A percentile compares a stretch with the other conserved stretches of the same genome.
Evolutionary conservation across 108 stramenopile genomes (phyloP).

Genomic region (Skeletonema menzelii): DNA sequence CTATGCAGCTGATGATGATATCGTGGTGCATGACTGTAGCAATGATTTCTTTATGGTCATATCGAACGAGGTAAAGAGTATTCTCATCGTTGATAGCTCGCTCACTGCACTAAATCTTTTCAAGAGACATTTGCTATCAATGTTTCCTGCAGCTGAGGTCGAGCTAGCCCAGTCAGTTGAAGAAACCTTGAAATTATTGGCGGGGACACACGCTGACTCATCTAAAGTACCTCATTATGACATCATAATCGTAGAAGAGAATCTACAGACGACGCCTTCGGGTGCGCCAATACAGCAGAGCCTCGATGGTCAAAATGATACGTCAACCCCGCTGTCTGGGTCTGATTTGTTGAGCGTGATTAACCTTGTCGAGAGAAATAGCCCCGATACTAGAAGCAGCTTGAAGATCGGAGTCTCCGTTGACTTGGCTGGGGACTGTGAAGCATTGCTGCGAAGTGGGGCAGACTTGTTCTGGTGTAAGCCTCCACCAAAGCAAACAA

Average conservation of each 20-base stretch:
- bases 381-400: neutral
- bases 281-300: neutral
- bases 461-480: slow-evolving; percentile 38
- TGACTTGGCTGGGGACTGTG: slow-evolving; percentile 33
- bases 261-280: neutral
- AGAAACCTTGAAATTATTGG: slow-evolving; percentile 19
- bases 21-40: slow-evolving; percentile 27
- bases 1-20: slow-evolving; percentile 29
- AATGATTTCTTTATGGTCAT: slow-evolving; percentile 22
- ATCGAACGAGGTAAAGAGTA: slow-evolving; percentile 11
- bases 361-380: neutral
- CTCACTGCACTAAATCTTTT: slow-evolving; percentile 9
- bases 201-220: neutral
- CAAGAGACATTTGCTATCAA: slow-evolving; percentile 12
- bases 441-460: slow-evolving; percentile 19
- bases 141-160: slow-evolving; percentile 35
- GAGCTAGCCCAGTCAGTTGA: slow-evolving; percentile 14
- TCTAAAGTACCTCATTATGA: slow-evolving; percentile 9
- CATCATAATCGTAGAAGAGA: slow-evolving; percentile 32
- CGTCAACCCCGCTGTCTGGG: neutral
- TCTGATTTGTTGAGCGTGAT: neutral
- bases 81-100: slow-evolving; percentile 35
- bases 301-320: neutral
- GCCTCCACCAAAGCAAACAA: slow-evolving; percentile 25
- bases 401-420: slow-evolving; percentile 36